A percentile compares a stretch with the other conserved stretches of the same genome.
Conservation (phyloP, 164 flowering plant species). For the Nelumbo lutea region DNA sequence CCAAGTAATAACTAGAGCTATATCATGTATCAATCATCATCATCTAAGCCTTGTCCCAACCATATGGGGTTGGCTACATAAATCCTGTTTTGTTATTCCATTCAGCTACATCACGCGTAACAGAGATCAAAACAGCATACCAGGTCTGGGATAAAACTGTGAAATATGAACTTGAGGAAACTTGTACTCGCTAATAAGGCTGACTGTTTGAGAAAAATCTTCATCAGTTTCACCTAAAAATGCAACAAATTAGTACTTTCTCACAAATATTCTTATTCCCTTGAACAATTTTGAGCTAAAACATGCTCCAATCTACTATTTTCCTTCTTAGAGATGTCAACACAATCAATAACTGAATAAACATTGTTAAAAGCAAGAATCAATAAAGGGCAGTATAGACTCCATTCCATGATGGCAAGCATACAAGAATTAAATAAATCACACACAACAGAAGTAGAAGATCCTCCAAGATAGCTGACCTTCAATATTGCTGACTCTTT, state of each 20-base stretch:
- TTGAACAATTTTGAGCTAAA: background rate
- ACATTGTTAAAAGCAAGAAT: too few species aligned
- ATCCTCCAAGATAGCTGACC: too few species aligned
- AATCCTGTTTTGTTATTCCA: too few species aligned
- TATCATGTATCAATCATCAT: background rate
- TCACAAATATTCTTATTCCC: background rate
- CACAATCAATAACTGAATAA: too few species aligned
- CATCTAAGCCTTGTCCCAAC: too few species aligned
- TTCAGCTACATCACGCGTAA: background rate
- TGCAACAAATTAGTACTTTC: slow-evolving; percentile 1
- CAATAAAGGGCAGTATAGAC: too few species aligned
- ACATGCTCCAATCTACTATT: background rate
- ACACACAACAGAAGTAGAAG: too few species aligned
- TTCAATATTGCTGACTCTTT: too few species aligned
- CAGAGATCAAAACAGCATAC: slow-evolving; percentile 28
- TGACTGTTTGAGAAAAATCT: slow-evolving; percentile 77
- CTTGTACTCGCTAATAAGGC: slow-evolving; percentile 73
- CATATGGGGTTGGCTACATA: too few species aligned
- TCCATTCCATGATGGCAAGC: too few species aligned
- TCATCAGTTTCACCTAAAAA: slow-evolving; percentile 95
- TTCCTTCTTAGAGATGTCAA: too few species aligned
- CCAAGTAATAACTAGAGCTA: background rate
- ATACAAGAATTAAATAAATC: too few species aligned
- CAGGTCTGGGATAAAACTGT: slow-evolving; percentile 97
- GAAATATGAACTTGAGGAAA: slow-evolving; percentile 96